These are phyloP conservation scores for Paraglomus brasilianum DNA, from an alignment of 192 early-diverging fungal genomes.

Conservation along the genomic window DNA sequence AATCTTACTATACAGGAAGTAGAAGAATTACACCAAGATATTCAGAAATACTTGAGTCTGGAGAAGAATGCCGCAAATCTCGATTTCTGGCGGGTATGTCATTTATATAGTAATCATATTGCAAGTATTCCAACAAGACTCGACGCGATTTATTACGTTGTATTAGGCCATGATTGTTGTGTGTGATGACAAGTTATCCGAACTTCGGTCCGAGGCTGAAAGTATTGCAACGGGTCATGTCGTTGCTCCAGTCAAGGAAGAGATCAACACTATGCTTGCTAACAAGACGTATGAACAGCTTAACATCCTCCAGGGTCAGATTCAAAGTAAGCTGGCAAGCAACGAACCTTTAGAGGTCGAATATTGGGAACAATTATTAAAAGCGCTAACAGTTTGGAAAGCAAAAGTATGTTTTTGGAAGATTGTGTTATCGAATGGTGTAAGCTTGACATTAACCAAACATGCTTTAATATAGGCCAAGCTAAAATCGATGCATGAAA, in stretches of 20 bases:
- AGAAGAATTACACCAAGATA: constrained; percentile 82
- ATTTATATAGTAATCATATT: background rate
- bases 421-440: background rate
- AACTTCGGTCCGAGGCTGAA: constrained; percentile 38
- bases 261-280: constrained; percentile 67
- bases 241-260: constrained; percentile 51
- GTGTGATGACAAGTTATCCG: constrained; percentile 65
- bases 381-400: constrained; percentile 76
- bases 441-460: background rate
- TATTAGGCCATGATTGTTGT: constrained; percentile 71
- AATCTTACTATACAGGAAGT: constrained; percentile 65
- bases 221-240: constrained; percentile 35
- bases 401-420: constrained; percentile 54
- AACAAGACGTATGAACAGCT: constrained; percentile 79
- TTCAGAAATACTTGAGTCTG: constrained; percentile 81
- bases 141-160: too few relatives aligned
- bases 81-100: constrained; percentile 75
- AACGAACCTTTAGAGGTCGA: constrained; percentile 83
- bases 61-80: constrained; percentile 75
- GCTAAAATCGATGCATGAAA: constrained; percentile 76
- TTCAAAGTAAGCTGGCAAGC: constrained; percentile 67
- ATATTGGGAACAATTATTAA: constrained; percentile 88
- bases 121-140: too few relatives aligned
- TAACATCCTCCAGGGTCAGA: constrained; percentile 67
- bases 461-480: constrained; percentile 43